A percentile compares a stretch with the other conserved stretches of the same genome.
These are phyloP conservation scores for Collybia sordida DNA, from an alignment of 768 basidiomycete species.

Conservation along the genomic window DNA sequence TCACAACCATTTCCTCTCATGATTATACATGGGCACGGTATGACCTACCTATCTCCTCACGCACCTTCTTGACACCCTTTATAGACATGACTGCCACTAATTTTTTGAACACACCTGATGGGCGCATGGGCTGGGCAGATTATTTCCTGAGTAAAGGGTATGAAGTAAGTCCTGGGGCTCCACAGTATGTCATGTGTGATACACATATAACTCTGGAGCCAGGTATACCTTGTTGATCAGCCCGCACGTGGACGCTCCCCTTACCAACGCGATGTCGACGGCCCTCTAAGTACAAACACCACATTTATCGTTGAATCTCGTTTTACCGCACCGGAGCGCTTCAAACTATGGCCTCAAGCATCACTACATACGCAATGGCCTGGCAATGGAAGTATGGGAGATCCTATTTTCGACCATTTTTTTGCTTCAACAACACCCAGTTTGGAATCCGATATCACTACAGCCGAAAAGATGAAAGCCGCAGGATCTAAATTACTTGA, in stretches of 20 bases:
- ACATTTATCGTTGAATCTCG: conserved; percentile 34
- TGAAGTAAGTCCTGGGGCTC: conserved; percentile 32
- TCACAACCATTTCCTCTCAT: conserved; percentile 41
- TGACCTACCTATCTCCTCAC: background rate
- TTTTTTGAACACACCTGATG: conserved; percentile 55
- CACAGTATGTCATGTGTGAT: conserved; percentile 11
- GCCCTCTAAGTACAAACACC: conserved; percentile 27
- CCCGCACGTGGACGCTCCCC: conserved; percentile 45
- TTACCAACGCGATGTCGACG: conserved; percentile 40
- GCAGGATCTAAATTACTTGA: conserved; percentile 45
- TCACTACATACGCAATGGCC: conserved; percentile 51
- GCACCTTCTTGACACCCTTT: background rate
- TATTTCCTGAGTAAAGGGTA: conserved; percentile 50
- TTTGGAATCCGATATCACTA: conserved; percentile 32
- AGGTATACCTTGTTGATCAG: conserved; percentile 46
- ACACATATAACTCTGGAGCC: conserved; percentile 17
- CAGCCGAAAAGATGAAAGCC: conserved; percentile 35
- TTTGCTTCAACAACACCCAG: conserved; percentile 42
- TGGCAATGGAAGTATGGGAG: conserved; percentile 47
- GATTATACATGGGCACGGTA: conserved; percentile 48
- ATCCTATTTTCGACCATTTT: conserved; percentile 43
- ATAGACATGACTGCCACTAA: conserved; percentile 51
- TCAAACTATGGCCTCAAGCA: conserved; percentile 46
- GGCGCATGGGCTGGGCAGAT: conserved; percentile 56
- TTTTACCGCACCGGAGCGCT: conserved; percentile 40